These are phyloP conservation scores for Phaeophleospora eucalypticola DNA, from an alignment of 2,329 filamentous ascomycete species.

Conservation along the genomic window DNA sequence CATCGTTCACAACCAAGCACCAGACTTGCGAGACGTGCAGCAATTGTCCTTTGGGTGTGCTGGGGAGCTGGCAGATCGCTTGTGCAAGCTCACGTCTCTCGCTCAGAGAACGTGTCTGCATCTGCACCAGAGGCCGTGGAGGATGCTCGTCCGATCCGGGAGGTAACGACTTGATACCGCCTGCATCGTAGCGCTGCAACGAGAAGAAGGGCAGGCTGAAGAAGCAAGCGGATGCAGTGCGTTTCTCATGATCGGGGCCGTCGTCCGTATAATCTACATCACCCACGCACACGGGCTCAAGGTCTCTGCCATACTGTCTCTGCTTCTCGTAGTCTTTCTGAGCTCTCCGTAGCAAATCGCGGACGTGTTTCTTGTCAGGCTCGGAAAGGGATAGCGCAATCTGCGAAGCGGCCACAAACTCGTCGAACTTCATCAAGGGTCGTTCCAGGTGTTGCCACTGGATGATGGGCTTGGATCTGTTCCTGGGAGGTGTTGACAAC, in stretches of 20 bases:
- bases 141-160: constrained; percentile 8
- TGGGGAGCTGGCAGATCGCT: constrained; percentile 3
- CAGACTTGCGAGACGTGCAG: constrained; percentile 13
- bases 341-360: constrained; percentile 8
- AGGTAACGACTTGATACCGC: constrained; percentile 2
- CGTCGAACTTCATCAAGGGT: constrained; percentile 12
- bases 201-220: constrained; percentile 12
- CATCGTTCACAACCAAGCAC: constrained; percentile 13
- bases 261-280: constrained; percentile 12
- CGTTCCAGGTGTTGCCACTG: constrained; percentile 14
- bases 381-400: not conserved
- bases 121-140: constrained; percentile 8
- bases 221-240: constrained; percentile 9
- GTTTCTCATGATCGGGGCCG: constrained; percentile 1
- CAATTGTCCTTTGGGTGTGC: constrained; percentile 5
- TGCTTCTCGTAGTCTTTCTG: constrained; percentile 15
- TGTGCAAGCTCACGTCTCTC: too few relatives aligned
- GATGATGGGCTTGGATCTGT: constrained; percentile 3
- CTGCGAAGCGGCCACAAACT: constrained; percentile 10
- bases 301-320: constrained; percentile 15
- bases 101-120: constrained; percentile 8
- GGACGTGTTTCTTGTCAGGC: constrained; percentile 8
- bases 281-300: constrained; percentile 12
- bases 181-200: constrained; percentile 4
- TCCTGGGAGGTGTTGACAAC: constrained; percentile 2